A percentile compares a stretch with the other conserved stretches of the same genome.
These are phyloP conservation scores for Solanum chilense DNA, from an alignment of 257 asterid genomes.

Conservation along the genomic window DNA sequence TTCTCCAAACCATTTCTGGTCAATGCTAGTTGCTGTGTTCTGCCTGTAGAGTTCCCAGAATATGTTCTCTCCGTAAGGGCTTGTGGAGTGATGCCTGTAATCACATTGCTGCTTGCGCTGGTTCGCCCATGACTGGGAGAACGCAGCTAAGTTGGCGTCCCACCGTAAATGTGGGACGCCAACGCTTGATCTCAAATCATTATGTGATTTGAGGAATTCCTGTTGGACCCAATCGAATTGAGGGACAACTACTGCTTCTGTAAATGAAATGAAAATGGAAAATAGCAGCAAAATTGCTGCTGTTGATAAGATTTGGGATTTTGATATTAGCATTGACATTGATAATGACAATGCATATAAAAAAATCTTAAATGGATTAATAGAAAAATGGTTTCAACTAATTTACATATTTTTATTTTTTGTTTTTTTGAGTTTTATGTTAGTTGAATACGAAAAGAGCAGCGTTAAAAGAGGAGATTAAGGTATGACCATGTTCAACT, in stretches of 20 bases:
- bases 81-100: constrained; percentile 37
- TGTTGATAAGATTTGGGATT: neutral
- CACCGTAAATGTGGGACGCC: constrained; percentile 36
- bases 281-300: neutral
- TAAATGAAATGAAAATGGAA: neutral
- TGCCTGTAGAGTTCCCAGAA: constrained; percentile 45
- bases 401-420: neutral
- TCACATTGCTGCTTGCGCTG: constrained; percentile 9
- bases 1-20: constrained; percentile 38
- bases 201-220: constrained; percentile 42
- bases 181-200: constrained; percentile 18
- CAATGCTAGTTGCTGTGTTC: constrained; percentile 29
- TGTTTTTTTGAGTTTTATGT: neutral
- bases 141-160: constrained; percentile 26
- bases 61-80: constrained; percentile 43
- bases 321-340: neutral
- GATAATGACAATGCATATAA: neutral
- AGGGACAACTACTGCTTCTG: neutral
- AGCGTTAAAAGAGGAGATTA: neutral
- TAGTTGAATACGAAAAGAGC: neutral
- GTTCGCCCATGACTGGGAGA: constrained; percentile 37
- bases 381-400: neutral
- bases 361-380: neutral
- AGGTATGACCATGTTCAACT: neutral
- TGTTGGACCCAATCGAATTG: constrained; percentile 21